phyloP scores from a whole-genome alignment of 1,284 basidiomycete genomes.

The Ganoderma lucidum region DNA sequence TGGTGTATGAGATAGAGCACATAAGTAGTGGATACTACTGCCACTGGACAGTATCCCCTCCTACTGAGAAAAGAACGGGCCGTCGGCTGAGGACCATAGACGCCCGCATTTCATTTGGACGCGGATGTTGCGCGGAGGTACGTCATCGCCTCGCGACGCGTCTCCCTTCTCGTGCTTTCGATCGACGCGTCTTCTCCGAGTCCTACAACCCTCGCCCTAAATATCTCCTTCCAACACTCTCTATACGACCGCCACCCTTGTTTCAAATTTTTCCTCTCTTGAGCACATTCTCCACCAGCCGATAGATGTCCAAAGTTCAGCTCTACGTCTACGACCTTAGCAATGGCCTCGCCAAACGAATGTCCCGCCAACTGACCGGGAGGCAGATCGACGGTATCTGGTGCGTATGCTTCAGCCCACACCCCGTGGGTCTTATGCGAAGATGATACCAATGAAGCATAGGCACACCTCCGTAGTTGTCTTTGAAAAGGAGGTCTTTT shows the following conservation, averaged over 20 bases:
- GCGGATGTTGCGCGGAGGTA: not conserved
- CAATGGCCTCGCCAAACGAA: conserved; percentile 80
- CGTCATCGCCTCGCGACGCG: conserved; percentile 16
- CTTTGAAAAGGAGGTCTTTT: conserved; percentile 87
- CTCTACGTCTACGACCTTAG: conserved; percentile 94
- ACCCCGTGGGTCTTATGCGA: not conserved
- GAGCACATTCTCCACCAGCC: not conserved
- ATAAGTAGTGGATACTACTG: too few relatives aligned
- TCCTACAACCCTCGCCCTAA: not conserved
- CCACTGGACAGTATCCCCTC: too few relatives aligned
- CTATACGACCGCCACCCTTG: not conserved
- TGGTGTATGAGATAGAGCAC: not conserved
- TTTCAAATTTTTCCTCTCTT: not conserved
- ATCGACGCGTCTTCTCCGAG: not conserved
- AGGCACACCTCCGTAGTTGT: conserved; percentile 93
- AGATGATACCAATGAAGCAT: conserved; percentile 21
- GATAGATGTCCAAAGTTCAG: conserved; percentile 41
- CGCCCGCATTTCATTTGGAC: not conserved
- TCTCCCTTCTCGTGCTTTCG: conserved; percentile 11
- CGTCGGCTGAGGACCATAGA: not conserved
- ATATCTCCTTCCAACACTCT: not conserved
- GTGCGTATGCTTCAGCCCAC: conserved; percentile 49
- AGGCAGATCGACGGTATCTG: conserved; percentile 90
- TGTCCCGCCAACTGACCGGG: conserved; percentile 84
- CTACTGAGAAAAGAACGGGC: too few relatives aligned